Evolutionary conservation across 106 monocot species (phyloP).

Genomic region (Allium fistulosum): DNA sequence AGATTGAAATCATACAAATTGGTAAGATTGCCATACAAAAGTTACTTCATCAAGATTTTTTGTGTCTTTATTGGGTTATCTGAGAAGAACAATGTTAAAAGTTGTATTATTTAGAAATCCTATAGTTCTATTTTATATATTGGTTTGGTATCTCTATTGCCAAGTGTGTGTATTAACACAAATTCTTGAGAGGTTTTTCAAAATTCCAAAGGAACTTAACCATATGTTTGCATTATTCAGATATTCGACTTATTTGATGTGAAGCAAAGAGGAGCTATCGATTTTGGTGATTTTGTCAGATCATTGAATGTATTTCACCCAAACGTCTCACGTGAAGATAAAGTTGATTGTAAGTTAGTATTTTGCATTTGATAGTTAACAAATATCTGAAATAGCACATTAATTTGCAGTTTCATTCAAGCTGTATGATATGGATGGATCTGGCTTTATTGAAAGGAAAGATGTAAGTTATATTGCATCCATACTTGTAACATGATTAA

Average conservation of each 20-base stretch:
- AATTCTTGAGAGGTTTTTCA: too few relatives aligned
- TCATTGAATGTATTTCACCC: slow-evolving; percentile 87
- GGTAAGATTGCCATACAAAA: too few relatives aligned
- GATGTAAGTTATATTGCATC: slow-evolving; percentile 35
- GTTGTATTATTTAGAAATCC: too few relatives aligned
- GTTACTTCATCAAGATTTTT: too few relatives aligned
- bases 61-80: too few relatives aligned
- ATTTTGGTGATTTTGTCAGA: slow-evolving; percentile 94
- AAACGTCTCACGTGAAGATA: slow-evolving; percentile 63
- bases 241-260: slow-evolving; percentile 96
- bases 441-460: slow-evolving; percentile 81
- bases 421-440: slow-evolving; percentile 76
- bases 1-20: too few relatives aligned
- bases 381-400: background rate
- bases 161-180: too few relatives aligned
- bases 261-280: slow-evolving; percentile 80
- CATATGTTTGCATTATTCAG: slow-evolving; percentile 21
- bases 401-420: slow-evolving; percentile 78
- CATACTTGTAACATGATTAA: background rate
- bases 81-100: too few relatives aligned
- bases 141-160: too few relatives aligned
- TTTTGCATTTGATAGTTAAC: background rate
- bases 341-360: slow-evolving; percentile 76
- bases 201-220: too few relatives aligned
- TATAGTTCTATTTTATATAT: too few relatives aligned